phyloP scores from a whole-genome alignment of 2,329 filamentous ascomycete genomes.

The Verticillium zaregamsianum region DNA sequence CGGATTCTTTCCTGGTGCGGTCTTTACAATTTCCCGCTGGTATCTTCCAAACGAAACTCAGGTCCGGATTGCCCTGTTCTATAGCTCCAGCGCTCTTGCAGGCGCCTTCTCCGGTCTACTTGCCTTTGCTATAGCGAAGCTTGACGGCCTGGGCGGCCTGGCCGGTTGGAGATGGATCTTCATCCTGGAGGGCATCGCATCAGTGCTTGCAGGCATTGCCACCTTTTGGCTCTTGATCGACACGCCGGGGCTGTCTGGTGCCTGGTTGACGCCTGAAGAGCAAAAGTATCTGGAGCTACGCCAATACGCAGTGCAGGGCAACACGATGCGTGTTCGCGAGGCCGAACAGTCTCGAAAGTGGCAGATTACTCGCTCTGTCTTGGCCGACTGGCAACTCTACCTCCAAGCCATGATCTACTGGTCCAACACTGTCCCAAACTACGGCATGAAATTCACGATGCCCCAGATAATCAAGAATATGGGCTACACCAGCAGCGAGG shows the following conservation, averaged over 20 bases:
- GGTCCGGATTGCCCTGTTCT: conserved; percentile 27
- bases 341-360: conserved; percentile 14
- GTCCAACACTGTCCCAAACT: conserved; percentile 31
- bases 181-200: conserved; percentile 44
- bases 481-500: conserved; percentile 27
- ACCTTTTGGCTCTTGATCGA: conserved; percentile 40
- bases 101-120: conserved; percentile 42
- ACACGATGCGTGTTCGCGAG: conserved; percentile 2
- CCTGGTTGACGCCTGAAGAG: conserved; percentile 32
- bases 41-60: conserved; percentile 24
- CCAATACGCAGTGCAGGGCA: conserved; percentile 20
- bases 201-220: conserved; percentile 27
- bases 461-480: conserved; percentile 34
- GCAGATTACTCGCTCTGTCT: conserved; percentile 22
- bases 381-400: conserved; percentile 39
- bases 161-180: conserved; percentile 51
- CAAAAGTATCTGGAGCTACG: conserved; percentile 28
- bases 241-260: conserved; percentile 24
- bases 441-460: conserved; percentile 23
- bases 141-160: conserved; percentile 36
- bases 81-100: conserved; percentile 26
- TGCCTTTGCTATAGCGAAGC: conserved; percentile 36
- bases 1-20: conserved; percentile 24
- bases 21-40: conserved; percentile 23
- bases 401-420: conserved; percentile 33